Base-by-base conservation (phyloP, 1,139 yeast species). In the Dujonia santamariae region DNA sequence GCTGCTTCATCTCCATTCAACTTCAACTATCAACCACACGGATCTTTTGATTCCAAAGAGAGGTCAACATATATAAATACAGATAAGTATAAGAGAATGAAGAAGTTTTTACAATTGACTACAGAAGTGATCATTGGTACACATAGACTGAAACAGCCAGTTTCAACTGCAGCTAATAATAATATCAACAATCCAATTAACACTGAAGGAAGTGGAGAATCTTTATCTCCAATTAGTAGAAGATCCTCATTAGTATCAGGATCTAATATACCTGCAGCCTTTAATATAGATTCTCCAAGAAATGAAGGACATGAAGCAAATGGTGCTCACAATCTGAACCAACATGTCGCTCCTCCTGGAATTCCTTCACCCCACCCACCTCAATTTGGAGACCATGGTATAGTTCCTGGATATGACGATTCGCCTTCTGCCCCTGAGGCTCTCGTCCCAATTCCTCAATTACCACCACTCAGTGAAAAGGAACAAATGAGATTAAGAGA, bases 41-140 rank as follows among this genome's bases (percentile, higher is more conserved):
- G 63, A 45, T 47, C 69, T 3, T 36, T 32, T 25, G 26, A 28
- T 16, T 28, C 50, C 44, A 64, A 51, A 36, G 72, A 54, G 49
- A 56, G 66, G 24, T 56, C 63, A 3, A 75, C 67, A 12, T 78
- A 82, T 54, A 72, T 85, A 32, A 86, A 87, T 50, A 90, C 94
- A 2, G 96, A 86, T 58, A 73, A 74, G 47, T 67, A 80, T 46
- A 85, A 85, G 53, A 61, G 87, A 37, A 72, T 79, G 63, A 79
- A 80, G 44, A 85, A 87, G 49, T 87, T 86, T 22, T 66, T 87
- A 7, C 87, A 87, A 26, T 60, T 86, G 45, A 85, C 90, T 35
- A 75, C 86, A 1, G 96, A 85, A 56, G 74, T 86, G 2, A 69
- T 85, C 13, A 72, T 87, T 23, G 97, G 97, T 4, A 87, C 95